These are phyloP conservation scores for Sporothrix mexicana DNA, from an alignment of 2,329 filamentous ascomycete species.

Conservation along the genomic window DNA sequence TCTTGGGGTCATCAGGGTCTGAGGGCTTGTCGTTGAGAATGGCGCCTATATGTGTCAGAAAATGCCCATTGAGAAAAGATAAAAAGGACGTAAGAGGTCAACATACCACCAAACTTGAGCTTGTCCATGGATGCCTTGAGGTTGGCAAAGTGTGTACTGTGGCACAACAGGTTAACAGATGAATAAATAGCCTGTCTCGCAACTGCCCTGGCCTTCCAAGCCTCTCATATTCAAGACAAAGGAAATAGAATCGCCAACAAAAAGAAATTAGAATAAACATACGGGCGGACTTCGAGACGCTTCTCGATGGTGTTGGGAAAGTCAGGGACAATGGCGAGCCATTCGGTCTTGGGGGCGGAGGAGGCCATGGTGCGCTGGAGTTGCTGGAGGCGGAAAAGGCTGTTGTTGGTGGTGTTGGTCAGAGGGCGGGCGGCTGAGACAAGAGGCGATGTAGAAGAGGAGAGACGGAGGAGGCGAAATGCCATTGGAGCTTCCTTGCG, in stretches of 20 bases:
- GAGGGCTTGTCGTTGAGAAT: slow-evolving; percentile 69
- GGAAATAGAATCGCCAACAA: not conserved
- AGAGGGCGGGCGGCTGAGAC: not conserved
- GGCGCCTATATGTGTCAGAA: slow-evolving; percentile 57
- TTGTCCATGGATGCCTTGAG: slow-evolving; percentile 58
- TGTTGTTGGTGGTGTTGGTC: not conserved
- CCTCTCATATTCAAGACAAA: too few species aligned
- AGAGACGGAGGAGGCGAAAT: slow-evolving; percentile 22
- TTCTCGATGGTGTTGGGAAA: slow-evolving; percentile 64
- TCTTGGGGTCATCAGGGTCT: slow-evolving; percentile 59
- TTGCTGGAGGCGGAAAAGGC: not conserved
- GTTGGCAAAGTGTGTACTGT: slow-evolving; percentile 61
- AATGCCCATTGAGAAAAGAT: not conserved
- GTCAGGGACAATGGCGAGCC: slow-evolving; percentile 72
- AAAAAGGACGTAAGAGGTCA: not conserved
- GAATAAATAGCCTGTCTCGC: not conserved
- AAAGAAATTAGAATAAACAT: slow-evolving; percentile 41
- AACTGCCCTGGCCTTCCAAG: not conserved
- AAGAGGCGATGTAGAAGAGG: not conserved
- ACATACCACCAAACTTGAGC: slow-evolving; percentile 69
- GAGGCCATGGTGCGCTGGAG: slow-evolving; percentile 43
- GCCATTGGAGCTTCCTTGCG: slow-evolving; percentile 23
- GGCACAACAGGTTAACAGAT: not conserved
- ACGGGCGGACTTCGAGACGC: slow-evolving; percentile 66
- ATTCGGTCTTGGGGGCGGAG: slow-evolving; percentile 57